Percentiles rank a stretch among this genome's conserved stretches.
Conservation (phyloP, 257 asterid genomes). For the Scutellaria barbata region DNA sequence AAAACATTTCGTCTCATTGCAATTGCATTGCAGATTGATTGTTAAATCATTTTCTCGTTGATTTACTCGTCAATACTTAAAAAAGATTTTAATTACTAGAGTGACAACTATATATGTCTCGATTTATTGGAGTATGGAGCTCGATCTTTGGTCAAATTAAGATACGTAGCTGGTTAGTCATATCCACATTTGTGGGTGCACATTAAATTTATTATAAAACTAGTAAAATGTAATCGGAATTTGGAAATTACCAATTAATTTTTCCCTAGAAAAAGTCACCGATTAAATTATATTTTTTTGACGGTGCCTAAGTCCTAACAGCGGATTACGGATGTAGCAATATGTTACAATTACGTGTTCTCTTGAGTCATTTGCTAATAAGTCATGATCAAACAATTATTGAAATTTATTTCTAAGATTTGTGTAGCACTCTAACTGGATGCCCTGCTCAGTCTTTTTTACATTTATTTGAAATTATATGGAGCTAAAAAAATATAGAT, state of each 20-base stretch:
- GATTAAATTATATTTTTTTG: constrained; percentile 1
- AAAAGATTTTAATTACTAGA: no score
- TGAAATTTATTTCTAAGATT: constrained; percentile 1
- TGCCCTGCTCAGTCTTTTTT: not conserved
- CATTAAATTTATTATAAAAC: not conserved
- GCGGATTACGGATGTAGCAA: not conserved
- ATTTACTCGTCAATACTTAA: no score
- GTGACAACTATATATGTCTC: no score
- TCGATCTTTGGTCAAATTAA: no score
- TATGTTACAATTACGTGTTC: constrained; percentile 14
- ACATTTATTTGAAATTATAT: not conserved
- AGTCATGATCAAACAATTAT: constrained; percentile 6
- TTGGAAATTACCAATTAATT: constrained; percentile 2
- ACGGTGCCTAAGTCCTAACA: constrained; percentile 30
- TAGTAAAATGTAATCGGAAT: not conserved
- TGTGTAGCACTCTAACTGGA: not conserved
- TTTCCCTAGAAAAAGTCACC: not conserved
- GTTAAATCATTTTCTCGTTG: no score
- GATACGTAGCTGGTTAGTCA: no score
- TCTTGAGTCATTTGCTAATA: not conserved
- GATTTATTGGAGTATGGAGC: no score
- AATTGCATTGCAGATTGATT: no score
- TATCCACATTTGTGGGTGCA: not conserved
- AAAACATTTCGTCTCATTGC: no score
- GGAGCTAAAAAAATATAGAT: no score